phyloP scores from a whole-genome alignment of 208 protist species.

The Trypanosoma boissoni region DNA sequence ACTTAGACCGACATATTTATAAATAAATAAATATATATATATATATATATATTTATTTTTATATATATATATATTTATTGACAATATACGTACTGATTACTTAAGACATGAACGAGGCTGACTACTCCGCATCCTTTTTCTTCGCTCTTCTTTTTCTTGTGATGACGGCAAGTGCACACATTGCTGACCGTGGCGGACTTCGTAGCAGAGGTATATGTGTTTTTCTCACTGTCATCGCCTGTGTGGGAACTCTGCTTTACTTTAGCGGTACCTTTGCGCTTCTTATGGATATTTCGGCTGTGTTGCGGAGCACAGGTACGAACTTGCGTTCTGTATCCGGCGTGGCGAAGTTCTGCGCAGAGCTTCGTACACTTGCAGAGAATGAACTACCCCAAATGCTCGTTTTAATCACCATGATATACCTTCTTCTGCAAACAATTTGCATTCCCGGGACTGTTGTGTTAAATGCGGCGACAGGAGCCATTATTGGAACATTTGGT shows the following conservation, averaged over 20 bases:
- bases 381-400: constrained; percentile 37
- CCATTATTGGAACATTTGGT: constrained; percentile 63
- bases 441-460: constrained; percentile 88
- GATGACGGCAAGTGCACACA: constrained; percentile 28
- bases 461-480: constrained; percentile 78
- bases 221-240: constrained; percentile 13
- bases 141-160: constrained; percentile 6
- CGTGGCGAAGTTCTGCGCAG: constrained; percentile 41
- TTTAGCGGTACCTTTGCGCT: constrained; percentile 36
- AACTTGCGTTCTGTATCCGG: constrained; percentile 39
- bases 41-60: constrained; percentile 15
- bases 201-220: constrained; percentile 17
- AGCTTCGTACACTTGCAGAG: constrained; percentile 23
- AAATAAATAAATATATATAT: constrained; percentile 9
- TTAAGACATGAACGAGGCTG: not conserved
- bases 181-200: constrained; percentile 13
- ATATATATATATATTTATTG: too few relatives aligned
- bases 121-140: not conserved
- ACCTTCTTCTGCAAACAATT: constrained; percentile 82
- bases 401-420: constrained; percentile 43
- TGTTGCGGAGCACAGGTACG: constrained; percentile 25
- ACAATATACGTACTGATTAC: too few relatives aligned
- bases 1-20: too few relatives aligned
- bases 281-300: constrained; percentile 18
- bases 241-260: constrained; percentile 26